phyloP scores from a whole-genome alignment of 2,329 filamentous ascomycete species.

The Trichoderma sp. region DNA sequence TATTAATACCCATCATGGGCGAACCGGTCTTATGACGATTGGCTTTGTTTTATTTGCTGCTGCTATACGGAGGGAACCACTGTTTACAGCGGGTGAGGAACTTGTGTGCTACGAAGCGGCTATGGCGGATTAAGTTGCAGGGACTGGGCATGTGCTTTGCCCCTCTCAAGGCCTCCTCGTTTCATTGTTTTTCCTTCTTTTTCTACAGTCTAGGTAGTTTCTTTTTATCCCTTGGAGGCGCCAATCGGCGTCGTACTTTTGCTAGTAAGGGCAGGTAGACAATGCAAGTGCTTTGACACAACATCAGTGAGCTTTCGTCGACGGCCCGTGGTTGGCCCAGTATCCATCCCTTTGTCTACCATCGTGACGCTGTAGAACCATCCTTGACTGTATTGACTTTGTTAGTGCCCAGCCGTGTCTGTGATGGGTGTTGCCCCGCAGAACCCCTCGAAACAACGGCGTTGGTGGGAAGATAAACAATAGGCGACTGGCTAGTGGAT shows the following conservation, averaged over 20 bases:
- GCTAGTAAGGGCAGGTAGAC: slow-evolving; percentile 1
- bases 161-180: background rate
- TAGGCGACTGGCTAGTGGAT: background rate
- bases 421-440: slow-evolving; percentile 4
- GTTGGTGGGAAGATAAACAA: background rate
- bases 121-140: background rate
- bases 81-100: background rate
- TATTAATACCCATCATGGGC: slow-evolving; percentile 9
- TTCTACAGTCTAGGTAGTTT: background rate
- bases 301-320: background rate
- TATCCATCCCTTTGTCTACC: background rate
- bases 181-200: background rate
- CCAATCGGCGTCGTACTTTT: background rate
- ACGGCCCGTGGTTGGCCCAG: background rate
- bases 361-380: background rate
- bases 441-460: slow-evolving; percentile 3
- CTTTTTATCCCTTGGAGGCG: background rate
- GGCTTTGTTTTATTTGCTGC: slow-evolving; percentile 6
- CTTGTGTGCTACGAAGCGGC: background rate
- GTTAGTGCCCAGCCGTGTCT: background rate
- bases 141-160: background rate
- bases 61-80: background rate
- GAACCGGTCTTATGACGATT: slow-evolving; percentile 11
- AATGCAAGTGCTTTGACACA: slow-evolving; percentile 3
- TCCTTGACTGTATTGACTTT: background rate